Conservation (phyloP, 2,329 filamentous ascomycete species). For the Ceratocystis alfenasii region DNA sequence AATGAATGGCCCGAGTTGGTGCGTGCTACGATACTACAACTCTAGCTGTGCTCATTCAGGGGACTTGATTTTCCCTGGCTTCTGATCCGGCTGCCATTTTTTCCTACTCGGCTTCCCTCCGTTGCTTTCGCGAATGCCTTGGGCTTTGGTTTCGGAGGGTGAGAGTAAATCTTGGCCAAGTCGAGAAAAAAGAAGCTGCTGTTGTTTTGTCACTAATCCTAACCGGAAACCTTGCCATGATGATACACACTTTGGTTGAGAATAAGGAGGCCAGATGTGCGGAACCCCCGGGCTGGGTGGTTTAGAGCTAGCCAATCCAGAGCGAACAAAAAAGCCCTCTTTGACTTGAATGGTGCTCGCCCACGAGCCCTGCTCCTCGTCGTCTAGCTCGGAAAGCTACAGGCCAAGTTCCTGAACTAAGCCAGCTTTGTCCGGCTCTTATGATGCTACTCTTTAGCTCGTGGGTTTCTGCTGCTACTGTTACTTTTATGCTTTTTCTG, state of each 20-base stretch:
- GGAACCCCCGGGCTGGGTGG: too few relatives aligned
- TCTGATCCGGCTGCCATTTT: neutral
- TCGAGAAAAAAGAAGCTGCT: too few relatives aligned
- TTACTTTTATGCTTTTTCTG: neutral
- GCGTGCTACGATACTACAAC: neutral
- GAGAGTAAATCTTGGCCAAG: too few relatives aligned
- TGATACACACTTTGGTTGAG: too few relatives aligned
- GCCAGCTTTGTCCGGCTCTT: neutral
- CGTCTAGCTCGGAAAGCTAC: neutral
- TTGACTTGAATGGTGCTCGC: too few relatives aligned
- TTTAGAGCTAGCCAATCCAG: too few relatives aligned
- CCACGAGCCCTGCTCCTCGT: too few relatives aligned
- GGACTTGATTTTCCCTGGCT: neutral
- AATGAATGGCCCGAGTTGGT: neutral
- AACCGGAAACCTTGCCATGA: too few relatives aligned
- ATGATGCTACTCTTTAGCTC: neutral
- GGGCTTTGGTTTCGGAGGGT: too few relatives aligned
- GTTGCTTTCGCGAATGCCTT: neutral
- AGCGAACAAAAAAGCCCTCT: too few relatives aligned
- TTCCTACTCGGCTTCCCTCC: neutral
- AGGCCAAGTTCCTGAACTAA: slow-evolving; percentile 5
- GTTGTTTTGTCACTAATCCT: too few relatives aligned
- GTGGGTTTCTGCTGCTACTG: neutral
- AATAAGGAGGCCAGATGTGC: too few relatives aligned
- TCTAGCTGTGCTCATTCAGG: neutral